phyloP scores from a whole-genome alignment of 345 rosid genomes.

The Streptanthus diversifolius region DNA sequence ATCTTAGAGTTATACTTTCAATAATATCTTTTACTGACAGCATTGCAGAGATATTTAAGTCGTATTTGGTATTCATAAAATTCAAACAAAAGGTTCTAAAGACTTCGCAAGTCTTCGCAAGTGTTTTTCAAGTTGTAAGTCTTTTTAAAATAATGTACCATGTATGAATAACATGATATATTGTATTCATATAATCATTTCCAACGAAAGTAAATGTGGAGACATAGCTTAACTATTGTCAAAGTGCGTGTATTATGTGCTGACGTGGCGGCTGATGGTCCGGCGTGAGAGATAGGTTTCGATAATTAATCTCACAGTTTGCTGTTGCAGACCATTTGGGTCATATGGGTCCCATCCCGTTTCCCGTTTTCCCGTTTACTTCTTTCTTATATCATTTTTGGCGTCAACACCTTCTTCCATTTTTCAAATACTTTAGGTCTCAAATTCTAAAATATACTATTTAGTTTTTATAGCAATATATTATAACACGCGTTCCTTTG shows the following conservation, averaged over 20 bases:
- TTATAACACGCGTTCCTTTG: no score
- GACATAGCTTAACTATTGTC: constrained; percentile 7
- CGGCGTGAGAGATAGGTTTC: constrained; percentile 57
- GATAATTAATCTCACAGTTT: constrained; percentile 54
- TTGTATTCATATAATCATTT: constrained; percentile 17
- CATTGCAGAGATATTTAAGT: not conserved
- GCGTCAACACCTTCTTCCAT: no score
- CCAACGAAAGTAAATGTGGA: not conserved
- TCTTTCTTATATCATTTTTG: no score
- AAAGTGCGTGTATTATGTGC: constrained; percentile 27
- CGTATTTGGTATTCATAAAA: not conserved
- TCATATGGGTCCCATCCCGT: constrained; percentile 41
- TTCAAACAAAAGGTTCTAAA: constrained; percentile 14
- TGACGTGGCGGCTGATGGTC: constrained; percentile 65
- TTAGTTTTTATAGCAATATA: no score
- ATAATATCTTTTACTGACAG: not conserved
- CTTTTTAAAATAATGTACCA: constrained; percentile 3
- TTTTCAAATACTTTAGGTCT: no score
- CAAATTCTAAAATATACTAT: no score
- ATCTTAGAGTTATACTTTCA: no score
- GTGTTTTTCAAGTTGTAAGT: not conserved
- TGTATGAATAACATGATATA: not conserved
- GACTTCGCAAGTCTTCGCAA: constrained; percentile 11
- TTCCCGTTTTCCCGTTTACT: constrained; percentile 26
- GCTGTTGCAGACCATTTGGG: not conserved